Base-by-base conservation (phyloP, 805 yeast genomes). In the Starmerella floris region DNA sequence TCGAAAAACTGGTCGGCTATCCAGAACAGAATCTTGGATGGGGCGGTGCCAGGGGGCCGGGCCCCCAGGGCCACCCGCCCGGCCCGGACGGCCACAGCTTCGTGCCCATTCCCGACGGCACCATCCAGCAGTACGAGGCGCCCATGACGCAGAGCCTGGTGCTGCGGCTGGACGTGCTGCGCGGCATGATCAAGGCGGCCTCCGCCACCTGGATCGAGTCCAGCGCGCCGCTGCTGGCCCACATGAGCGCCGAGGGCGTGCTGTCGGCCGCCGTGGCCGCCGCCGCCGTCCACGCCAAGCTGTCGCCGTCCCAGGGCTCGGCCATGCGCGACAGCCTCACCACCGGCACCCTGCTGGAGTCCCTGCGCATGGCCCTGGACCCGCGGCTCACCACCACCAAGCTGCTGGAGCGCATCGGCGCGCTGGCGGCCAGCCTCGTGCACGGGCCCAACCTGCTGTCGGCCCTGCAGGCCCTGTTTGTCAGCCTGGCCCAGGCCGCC, bases 371-470 rank as follows among this genome's bases (percentile, higher is more conserved):
- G 20, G 37, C 43, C 15, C 28, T 48, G 20, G 37, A 35, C 40
- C 45, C 51, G n/a, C 22, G 23, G 10, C 31, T 40, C 13, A 27
- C 37, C n/a, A 21, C 31, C 9, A 6, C 22, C 6, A 27, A 40
- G 26, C 42, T 48, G 13, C 27, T 47, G 5, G 52, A 48, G 36
- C 34, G 50, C 15, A 26, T 48, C 16, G 52, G 52, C 20, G 43
- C 51, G 9, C 38, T 48, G 3, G 51, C 48, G 2, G 52, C 52
- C 15, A 41, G 46, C 19, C 31, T 46, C 9, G 50, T 46, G 33
- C 52, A 48, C 28, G 52, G 52, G 5, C 51, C 52, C 6, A 19
- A 32, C 27, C 35, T 48, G 34, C 39, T 48, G n/a, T 39, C 52
- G 5, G 51, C 52, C 6, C 26, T 48, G 35, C 52, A 48, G 35